Evolutionary conservation across 2,329 filamentous ascomycete species (phyloP).

Genomic region (Nemania sp.): DNA sequence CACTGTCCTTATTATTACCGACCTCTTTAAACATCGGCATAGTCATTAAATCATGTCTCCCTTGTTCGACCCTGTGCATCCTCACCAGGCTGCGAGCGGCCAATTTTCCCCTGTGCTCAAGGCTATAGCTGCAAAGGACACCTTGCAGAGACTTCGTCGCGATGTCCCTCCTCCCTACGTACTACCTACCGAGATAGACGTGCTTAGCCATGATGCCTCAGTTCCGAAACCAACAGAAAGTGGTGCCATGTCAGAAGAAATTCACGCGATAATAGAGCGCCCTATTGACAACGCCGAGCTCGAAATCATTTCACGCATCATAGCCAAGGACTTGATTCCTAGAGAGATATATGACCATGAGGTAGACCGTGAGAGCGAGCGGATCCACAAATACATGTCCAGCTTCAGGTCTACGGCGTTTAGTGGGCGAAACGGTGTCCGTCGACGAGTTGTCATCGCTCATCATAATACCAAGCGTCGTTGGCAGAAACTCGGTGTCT

Average conservation of each 20-base stretch:
- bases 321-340: background rate
- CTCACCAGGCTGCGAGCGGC: background rate
- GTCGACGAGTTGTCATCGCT: conserved; percentile 33
- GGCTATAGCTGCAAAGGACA: background rate
- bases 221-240: background rate
- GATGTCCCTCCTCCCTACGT: background rate
- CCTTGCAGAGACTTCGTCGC: background rate
- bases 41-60: background rate
- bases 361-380: background rate
- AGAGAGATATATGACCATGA: background rate
- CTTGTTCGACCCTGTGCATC: background rate
- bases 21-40: background rate
- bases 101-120: background rate
- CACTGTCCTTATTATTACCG: background rate
- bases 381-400: background rate
- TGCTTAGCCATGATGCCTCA: background rate
- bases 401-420: background rate
- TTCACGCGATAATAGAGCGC: background rate
- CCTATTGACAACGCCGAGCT: background rate
- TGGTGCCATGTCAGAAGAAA: background rate
- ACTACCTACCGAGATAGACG: background rate
- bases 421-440: background rate
- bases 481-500: conserved; percentile 42
- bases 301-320: background rate
- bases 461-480: conserved; percentile 40